These are phyloP conservation scores for Termitomyces sp. DNA, from an alignment of 768 basidiomycete species.

Conservation along the genomic window DNA sequence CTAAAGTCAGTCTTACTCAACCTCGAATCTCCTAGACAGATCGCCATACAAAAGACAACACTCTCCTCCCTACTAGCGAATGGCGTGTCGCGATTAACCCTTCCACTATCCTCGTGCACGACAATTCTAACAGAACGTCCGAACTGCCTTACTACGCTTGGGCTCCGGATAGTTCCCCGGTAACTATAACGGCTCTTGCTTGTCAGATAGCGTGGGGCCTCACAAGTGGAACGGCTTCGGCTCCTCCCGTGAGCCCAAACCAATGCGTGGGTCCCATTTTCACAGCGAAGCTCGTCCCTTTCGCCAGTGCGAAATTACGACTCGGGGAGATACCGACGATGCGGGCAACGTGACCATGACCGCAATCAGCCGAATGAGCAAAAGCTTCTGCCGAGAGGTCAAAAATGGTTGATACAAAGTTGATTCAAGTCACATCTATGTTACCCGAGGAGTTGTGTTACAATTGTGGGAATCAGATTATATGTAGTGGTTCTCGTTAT, in stretches of 20 bases:
- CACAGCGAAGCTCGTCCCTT: constrained; percentile 35
- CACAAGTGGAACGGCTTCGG: constrained; percentile 27
- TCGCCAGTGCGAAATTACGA: constrained; percentile 34
- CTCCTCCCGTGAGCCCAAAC: constrained; percentile 32
- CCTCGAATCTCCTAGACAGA: constrained; percentile 25
- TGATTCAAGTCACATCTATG: not conserved
- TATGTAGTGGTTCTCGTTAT: not conserved
- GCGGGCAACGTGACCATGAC: constrained; percentile 12
- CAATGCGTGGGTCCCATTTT: constrained; percentile 27
- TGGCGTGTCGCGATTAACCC: constrained; percentile 41
- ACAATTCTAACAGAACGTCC: constrained; percentile 21
- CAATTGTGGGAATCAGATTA: not conserved
- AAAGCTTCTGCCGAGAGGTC: not conserved
- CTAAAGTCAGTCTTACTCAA: not conserved
- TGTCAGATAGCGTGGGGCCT: constrained; percentile 38
- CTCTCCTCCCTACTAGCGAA: constrained; percentile 32
- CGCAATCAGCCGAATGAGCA: constrained; percentile 4
- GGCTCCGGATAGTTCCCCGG: constrained; percentile 34
- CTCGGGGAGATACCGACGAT: constrained; percentile 39
- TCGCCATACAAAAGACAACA: constrained; percentile 35
- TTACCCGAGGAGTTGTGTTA: not conserved
- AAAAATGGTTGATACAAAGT: not conserved
- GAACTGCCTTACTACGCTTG: constrained; percentile 36
- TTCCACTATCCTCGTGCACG: constrained; percentile 28
- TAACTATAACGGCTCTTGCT: constrained; percentile 35